Percentiles rank a stretch among this genome's conserved stretches.
phyloP scores from a whole-genome alignment of 495 filamentous ascomycete species.

The Cairneyella variabilis region DNA sequence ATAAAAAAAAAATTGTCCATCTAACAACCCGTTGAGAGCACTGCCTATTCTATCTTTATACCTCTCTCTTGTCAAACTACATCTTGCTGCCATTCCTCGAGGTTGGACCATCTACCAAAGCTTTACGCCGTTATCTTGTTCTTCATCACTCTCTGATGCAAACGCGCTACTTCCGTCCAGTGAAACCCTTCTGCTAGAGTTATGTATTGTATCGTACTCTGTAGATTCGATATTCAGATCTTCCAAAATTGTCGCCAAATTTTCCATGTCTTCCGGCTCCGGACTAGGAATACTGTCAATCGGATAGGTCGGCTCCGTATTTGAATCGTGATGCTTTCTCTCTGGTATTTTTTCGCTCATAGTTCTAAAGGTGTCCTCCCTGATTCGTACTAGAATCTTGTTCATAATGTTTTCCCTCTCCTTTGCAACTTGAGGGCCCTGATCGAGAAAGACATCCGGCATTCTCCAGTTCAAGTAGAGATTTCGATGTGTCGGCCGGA shows the following conservation, averaged over 20 bases:
- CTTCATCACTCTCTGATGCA: background rate
- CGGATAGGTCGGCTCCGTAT: conserved; percentile 5
- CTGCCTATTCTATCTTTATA: too few species aligned
- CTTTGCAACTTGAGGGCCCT: background rate
- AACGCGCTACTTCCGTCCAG: background rate
- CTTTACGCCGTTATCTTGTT: background rate
- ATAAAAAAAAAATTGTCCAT: too few species aligned
- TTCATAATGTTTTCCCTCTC: conserved; percentile 4
- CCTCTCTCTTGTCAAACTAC: too few species aligned
- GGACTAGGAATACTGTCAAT: background rate
- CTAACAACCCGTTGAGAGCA: too few species aligned
- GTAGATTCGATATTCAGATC: background rate
- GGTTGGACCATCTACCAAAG: background rate
- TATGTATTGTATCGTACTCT: too few species aligned
- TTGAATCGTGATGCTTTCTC: conserved; percentile 7
- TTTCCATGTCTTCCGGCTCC: background rate
- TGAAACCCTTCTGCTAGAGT: background rate
- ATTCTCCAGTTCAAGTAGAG: conserved; percentile 25
- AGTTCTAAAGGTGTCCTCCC: conserved; percentile 5
- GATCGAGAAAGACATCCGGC: conserved; percentile 17
- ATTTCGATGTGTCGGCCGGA: conserved; percentile 19
- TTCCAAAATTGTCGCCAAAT: background rate
- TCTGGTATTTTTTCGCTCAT: conserved; percentile 7
- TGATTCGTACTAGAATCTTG: conserved; percentile 1
- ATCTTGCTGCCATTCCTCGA: too few species aligned